Percentiles rank a stretch among this genome's conserved stretches.
phyloP scores from a whole-genome alignment of 2,329 filamentous ascomycete genomes.

The Fusarium globosum region DNA sequence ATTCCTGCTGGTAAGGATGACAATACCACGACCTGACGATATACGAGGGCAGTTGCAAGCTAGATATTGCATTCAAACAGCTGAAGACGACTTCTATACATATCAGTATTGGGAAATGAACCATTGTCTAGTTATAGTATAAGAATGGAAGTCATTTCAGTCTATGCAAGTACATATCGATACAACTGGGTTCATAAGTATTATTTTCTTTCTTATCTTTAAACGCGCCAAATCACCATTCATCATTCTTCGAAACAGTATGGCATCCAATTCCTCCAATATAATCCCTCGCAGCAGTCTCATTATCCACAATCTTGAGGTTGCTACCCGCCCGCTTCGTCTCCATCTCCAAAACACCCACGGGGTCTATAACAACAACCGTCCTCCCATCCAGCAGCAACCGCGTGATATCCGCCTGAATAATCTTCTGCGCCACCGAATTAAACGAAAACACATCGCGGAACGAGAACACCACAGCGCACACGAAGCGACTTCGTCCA shows the following conservation, averaged over 20 bases:
- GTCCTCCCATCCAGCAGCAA: conserved; percentile 40
- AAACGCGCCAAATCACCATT: conserved; percentile 12
- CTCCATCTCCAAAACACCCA: conserved; percentile 40
- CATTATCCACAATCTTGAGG: conserved; percentile 39
- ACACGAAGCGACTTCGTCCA: conserved; percentile 41
- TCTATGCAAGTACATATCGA: rapidly evolving
- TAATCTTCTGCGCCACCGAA: conserved; percentile 44
- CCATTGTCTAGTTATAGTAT: too few relatives aligned
- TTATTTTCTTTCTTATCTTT: not conserved
- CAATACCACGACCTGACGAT: not conserved
- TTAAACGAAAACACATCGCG: conserved; percentile 49
- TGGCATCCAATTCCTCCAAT: conserved; percentile 48
- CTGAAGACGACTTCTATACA: not conserved
- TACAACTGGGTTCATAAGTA: not conserved
- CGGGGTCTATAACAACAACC: conserved; percentile 49
- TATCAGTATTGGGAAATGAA: too few relatives aligned
- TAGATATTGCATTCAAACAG: too few relatives aligned
- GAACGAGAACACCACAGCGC: conserved; percentile 49
- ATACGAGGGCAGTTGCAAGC: rapidly evolving
- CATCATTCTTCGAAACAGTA: conserved; percentile 41
- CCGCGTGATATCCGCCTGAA: conserved; percentile 45
- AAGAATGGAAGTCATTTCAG: rapidly evolving
- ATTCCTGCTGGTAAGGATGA: not conserved
- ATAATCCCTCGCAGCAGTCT: conserved; percentile 43
- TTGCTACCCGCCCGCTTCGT: conserved; percentile 5